Evolutionary conservation across 106 monocot genomes (phyloP).

Genomic region (Acorus calamus): DNA sequence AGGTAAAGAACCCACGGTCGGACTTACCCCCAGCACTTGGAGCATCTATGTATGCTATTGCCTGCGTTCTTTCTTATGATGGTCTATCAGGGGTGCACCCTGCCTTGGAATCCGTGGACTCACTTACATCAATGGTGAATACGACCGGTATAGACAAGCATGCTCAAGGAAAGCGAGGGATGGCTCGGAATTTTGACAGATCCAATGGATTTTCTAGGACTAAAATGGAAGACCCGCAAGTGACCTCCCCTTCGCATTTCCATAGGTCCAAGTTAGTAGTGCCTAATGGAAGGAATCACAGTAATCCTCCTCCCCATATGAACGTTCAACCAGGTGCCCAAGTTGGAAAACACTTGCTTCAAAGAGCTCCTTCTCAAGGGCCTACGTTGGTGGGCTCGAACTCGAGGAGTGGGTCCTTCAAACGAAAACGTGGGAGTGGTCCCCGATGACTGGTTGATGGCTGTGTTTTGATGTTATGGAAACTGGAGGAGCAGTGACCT

Average conservation of each 20-base stretch:
- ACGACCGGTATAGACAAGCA: slow-evolving; percentile 1
- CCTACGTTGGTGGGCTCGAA: background rate
- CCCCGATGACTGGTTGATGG: too few species aligned
- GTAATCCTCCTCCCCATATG: background rate
- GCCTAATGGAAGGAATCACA: too few species aligned
- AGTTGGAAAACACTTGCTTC: background rate
- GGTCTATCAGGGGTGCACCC: slow-evolving; percentile 31
- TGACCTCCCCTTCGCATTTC: background rate
- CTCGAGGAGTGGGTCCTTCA: slow-evolving; percentile 1
- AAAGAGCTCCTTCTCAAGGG: slow-evolving; percentile 1
- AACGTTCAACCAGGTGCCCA: too few species aligned
- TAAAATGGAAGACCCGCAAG: slow-evolving; percentile 13
- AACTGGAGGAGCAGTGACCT: too few species aligned
- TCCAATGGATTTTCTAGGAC: slow-evolving; percentile 42
- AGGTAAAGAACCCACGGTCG: slow-evolving; percentile 60
- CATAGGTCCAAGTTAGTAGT: background rate
- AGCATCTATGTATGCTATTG: slow-evolving; percentile 77
- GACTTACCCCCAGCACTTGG: slow-evolving; percentile 65
- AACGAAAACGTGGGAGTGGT: slow-evolving; percentile 14
- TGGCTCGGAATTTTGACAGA: slow-evolving; percentile 2
- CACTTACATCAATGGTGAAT: slow-evolving; percentile 3
- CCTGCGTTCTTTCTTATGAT: slow-evolving; percentile 73
- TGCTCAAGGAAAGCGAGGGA: slow-evolving; percentile 10
- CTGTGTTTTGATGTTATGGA: too few species aligned
- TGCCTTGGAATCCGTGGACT: slow-evolving; percentile 12